phyloP scores from a whole-genome alignment of 2,329 filamentous ascomycete genomes.

The Fusarium odoratissimum region DNA sequence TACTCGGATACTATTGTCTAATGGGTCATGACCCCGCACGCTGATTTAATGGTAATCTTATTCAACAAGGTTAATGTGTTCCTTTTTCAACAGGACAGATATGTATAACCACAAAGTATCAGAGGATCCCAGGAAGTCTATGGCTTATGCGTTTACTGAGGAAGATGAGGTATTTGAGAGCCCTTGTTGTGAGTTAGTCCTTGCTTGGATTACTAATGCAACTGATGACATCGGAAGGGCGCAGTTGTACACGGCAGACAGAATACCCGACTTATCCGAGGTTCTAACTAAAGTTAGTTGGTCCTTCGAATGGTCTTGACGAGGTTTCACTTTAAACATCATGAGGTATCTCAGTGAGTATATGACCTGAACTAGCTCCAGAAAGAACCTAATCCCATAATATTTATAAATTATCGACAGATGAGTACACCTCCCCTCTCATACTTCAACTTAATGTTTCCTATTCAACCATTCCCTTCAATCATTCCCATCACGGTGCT shows the following conservation, averaged over 20 bases:
- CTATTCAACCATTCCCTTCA: too few species aligned
- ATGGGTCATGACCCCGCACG: neutral
- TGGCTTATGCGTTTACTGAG: too few species aligned
- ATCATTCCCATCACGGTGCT: neutral
- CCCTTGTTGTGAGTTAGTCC: accelerated
- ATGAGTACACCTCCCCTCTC: too few species aligned
- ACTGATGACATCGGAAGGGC: neutral
- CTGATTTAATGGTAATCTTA: neutral
- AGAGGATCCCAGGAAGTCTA: neutral
- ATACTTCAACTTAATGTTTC: too few species aligned
- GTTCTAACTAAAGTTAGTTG: neutral
- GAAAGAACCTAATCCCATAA: too few species aligned
- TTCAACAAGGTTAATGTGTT: accelerated
- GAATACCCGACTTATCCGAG: neutral
- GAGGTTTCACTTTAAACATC: too few species aligned
- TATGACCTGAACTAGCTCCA: too few species aligned
- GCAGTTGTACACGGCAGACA: neutral
- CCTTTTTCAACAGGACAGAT: neutral
- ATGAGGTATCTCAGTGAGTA: accelerated
- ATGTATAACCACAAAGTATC: too few species aligned
- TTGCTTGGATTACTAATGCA: accelerated
- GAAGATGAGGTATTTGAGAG: neutral
- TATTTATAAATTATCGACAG: accelerated
- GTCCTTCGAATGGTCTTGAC: neutral
- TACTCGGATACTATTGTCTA: accelerated